These are phyloP conservation scores for Purshia tridentata DNA, from an alignment of 306 rosid genomes.

Conservation along the genomic window DNA sequence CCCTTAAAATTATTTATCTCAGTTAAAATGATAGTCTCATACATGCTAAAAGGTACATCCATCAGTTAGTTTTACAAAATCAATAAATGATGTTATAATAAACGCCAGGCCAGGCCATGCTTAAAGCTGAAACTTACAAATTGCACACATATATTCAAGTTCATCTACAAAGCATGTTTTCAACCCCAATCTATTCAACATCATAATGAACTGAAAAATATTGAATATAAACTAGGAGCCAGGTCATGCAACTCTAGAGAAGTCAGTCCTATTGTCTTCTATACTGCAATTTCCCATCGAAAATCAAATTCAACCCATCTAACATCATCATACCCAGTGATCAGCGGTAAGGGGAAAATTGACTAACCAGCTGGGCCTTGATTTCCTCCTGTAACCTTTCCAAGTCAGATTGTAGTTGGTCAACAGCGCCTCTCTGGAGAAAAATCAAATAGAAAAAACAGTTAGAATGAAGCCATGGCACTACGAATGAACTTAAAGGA, in stretches of 20 bases:
- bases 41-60: neutral
- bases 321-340: neutral
- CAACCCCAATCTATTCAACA: too few species aligned
- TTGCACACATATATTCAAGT: too few species aligned
- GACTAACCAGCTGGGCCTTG: conserved; percentile 69
- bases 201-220: too few species aligned
- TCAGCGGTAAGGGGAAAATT: conserved; percentile 12
- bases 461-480: conserved; percentile 3
- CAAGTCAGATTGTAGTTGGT: conserved; percentile 85
- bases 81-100: too few species aligned
- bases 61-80: neutral
- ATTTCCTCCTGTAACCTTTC: conserved; percentile 71
- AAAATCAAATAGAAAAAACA: conserved; percentile 26
- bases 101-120: too few species aligned
- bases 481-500: neutral
- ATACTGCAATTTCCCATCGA: too few species aligned
- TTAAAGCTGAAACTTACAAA: too few species aligned
- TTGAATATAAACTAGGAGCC: too few species aligned
- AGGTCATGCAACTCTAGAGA: too few species aligned
- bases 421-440: conserved; percentile 67
- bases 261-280: too few species aligned
- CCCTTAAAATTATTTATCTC: neutral
- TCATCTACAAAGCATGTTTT: too few species aligned
- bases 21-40: neutral
- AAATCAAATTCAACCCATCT: too few species aligned